Conservation (phyloP, 1,284 basidiomycete species). For the Malassezia sympodialis region DNA sequence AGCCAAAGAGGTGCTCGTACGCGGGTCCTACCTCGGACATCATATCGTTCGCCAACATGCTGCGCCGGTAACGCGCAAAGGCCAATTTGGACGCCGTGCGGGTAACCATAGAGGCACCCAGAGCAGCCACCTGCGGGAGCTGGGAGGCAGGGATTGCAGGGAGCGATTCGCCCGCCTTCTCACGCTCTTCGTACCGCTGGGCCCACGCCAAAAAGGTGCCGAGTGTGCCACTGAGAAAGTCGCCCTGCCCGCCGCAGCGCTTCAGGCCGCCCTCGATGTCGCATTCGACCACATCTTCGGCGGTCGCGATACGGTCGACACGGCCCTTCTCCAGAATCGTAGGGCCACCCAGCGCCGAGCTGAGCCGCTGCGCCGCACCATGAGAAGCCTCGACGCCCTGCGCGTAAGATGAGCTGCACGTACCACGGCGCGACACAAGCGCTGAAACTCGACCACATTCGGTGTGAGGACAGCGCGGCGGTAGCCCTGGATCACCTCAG, state of each 20-base stretch:
- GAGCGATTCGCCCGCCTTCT: slow-evolving; percentile 24
- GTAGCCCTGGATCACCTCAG: slow-evolving; percentile 67
- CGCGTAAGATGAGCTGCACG: background rate
- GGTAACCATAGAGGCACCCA: slow-evolving; percentile 79
- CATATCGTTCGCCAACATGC: slow-evolving; percentile 83
- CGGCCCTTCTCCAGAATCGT: slow-evolving; percentile 85
- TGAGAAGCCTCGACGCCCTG: slow-evolving; percentile 53
- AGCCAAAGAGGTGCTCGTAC: slow-evolving; percentile 34
- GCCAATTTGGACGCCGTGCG: slow-evolving; percentile 67
- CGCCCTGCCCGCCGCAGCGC: slow-evolving; percentile 89
- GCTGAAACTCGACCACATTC: slow-evolving; percentile 84
- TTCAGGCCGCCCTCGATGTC: slow-evolving; percentile 72
- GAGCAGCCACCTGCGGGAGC: slow-evolving; percentile 71
- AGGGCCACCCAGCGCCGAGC: slow-evolving; percentile 67
- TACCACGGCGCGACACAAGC: slow-evolving; percentile 64
- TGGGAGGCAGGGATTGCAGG: slow-evolving; percentile 10
- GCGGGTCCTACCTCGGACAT: slow-evolving; percentile 46
- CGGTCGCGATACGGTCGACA: slow-evolving; percentile 41
- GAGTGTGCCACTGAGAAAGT: slow-evolving; percentile 75
- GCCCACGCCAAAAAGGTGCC: slow-evolving; percentile 89
- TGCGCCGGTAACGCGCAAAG: slow-evolving; percentile 65
- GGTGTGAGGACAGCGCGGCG: slow-evolving; percentile 74
- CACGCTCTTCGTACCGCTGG: slow-evolving; percentile 73
- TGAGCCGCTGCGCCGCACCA: slow-evolving; percentile 52
- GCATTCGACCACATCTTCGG: slow-evolving; percentile 44